A percentile compares a stretch with the other conserved stretches of the same genome.
Conservation (phyloP, 371 early-diverging fungal species). For the Mucor sp. region DNA sequence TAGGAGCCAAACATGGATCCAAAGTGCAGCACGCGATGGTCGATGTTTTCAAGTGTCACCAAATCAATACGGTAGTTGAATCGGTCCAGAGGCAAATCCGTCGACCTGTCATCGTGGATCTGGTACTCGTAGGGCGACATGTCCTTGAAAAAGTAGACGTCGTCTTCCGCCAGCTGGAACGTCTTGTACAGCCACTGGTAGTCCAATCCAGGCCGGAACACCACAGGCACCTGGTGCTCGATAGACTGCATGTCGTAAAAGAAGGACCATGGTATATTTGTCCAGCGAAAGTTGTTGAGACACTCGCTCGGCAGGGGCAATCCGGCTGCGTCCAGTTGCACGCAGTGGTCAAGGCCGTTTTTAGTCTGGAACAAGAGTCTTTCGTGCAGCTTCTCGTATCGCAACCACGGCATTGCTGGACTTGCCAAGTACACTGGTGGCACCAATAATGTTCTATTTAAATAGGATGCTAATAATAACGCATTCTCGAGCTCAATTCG, state of each 20-base stretch:
- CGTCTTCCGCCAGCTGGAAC: constrained; percentile 21
- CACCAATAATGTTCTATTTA: constrained; percentile 61
- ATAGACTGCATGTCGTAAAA: constrained; percentile 49
- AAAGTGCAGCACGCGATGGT: constrained; percentile 53
- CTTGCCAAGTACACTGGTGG: constrained; percentile 61
- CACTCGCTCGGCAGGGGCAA: constrained; percentile 58
- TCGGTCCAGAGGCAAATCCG: constrained; percentile 40
- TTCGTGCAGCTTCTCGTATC: constrained; percentile 55
- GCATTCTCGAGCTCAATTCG: constrained; percentile 66
- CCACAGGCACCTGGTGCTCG: constrained; percentile 32
- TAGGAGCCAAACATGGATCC: constrained; percentile 61
- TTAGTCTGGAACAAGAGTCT: constrained; percentile 61
- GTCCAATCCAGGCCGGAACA: constrained; percentile 39
- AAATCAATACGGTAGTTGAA: constrained; percentile 52
- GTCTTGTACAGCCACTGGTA: constrained; percentile 43
- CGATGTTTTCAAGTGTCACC: constrained; percentile 41
- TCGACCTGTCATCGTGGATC: constrained; percentile 51
- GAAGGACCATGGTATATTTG: constrained; percentile 58
- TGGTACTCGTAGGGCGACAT: constrained; percentile 55
- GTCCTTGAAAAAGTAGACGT: constrained; percentile 54
- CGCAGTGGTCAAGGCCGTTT: constrained; percentile 59
- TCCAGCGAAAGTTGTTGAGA: constrained; percentile 61
- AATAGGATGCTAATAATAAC: constrained; percentile 56
- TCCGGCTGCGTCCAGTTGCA: constrained; percentile 25
- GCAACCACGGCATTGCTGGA: constrained; percentile 60